Percentiles rank a stretch among this genome's conserved stretches.
phyloP scores from a whole-genome alignment of 2,329 filamentous ascomycete species.

The Penicillium frequentans region DNA sequence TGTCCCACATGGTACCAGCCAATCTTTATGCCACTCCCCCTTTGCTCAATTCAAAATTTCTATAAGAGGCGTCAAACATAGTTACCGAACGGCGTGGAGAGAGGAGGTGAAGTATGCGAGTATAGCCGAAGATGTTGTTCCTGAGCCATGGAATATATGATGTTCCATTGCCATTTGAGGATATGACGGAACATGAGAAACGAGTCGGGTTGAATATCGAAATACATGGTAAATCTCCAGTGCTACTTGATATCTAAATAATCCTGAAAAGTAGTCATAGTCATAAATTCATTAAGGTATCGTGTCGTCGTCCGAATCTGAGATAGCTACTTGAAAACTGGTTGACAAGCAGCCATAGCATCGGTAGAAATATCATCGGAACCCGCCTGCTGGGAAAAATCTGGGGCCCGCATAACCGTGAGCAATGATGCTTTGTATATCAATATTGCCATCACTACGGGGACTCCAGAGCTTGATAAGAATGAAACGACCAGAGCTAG shows the following conservation, averaged over 20 bases:
- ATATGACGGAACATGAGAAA: no score
- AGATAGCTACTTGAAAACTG: neutral
- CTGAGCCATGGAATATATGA: no score
- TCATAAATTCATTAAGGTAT: neutral
- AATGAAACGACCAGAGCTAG: slow-evolving; percentile 73
- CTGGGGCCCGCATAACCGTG: slow-evolving; percentile 83
- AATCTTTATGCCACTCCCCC: no score
- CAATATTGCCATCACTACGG: slow-evolving; percentile 73
- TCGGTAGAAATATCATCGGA: slow-evolving; percentile 46
- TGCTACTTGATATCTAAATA: neutral
- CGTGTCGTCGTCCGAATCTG: neutral
- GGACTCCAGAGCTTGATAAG: slow-evolving; percentile 89
- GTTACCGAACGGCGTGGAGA: no score
- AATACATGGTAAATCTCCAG: neutral
- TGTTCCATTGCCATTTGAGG: no score
- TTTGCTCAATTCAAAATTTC: no score
- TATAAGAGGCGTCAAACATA: no score
- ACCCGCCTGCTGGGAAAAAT: slow-evolving; percentile 71
- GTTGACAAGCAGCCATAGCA: neutral
- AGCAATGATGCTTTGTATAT: slow-evolving; percentile 81
- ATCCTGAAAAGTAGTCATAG: neutral
- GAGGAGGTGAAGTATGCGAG: no score
- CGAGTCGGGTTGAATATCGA: no score
- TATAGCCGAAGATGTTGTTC: no score
- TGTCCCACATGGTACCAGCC: no score